Conservation (phyloP, 2,329 filamentous ascomycete genomes). For the Diplocarpon mali region DNA sequence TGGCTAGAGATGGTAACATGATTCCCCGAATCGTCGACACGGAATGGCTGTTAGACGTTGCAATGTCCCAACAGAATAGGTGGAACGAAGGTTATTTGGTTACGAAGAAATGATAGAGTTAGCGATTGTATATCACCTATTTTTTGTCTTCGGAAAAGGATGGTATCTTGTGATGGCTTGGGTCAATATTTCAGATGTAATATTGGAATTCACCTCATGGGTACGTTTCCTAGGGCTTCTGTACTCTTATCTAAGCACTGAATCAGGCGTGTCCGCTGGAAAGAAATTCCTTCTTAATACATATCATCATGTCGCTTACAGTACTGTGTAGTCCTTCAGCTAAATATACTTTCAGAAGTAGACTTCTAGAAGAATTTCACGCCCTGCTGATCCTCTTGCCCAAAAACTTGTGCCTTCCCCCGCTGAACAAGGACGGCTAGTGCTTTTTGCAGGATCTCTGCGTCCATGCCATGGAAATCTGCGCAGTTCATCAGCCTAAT, state of each 20-base stretch:
- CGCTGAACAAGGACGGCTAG: constrained; percentile 75
- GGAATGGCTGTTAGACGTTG: constrained; percentile 84
- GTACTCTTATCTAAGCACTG: not conserved
- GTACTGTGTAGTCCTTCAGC: not conserved
- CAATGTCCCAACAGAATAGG: constrained; percentile 76
- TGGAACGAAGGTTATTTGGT: constrained; percentile 51
- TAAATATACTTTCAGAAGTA: not conserved
- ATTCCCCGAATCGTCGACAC: constrained; percentile 68
- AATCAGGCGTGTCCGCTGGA: constrained; percentile 1
- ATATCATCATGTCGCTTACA: not conserved
- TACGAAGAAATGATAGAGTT: not conserved
- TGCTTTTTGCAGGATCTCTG: constrained; percentile 67
- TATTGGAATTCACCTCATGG: not conserved
- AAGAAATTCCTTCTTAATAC: constrained; percentile 8
- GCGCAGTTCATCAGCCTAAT: not conserved
- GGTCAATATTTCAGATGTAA: not conserved
- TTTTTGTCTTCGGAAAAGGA: too few species aligned
- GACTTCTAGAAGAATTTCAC: constrained; percentile 83
- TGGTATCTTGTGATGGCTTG: not conserved
- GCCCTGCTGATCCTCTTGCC: constrained; percentile 74
- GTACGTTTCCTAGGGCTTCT: not conserved
- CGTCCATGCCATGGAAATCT: constrained; percentile 87
- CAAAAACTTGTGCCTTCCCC: constrained; percentile 89
- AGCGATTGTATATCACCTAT: not conserved
- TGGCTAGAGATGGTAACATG: constrained; percentile 71